Evolutionary conservation across 345 rosid species (phyloP), one percentile per base, ranked within the genome.

Genomic region (Populus simonii): DNA sequence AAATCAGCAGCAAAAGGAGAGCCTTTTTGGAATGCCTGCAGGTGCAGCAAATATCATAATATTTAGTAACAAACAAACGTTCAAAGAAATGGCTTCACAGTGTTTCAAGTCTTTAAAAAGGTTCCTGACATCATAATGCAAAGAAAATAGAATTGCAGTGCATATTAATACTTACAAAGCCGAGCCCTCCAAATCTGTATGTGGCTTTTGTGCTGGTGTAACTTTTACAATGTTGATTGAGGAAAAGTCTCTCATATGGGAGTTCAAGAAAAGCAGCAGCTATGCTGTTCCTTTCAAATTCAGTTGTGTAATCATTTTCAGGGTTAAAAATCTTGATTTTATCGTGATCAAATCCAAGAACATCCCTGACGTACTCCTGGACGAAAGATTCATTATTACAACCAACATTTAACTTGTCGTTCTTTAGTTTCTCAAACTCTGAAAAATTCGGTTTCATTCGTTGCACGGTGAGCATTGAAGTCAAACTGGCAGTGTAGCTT

Each of bases 401-500:
- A 3, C 92, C 94, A 7, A 91, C 81, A 45, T 35, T 85, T 31
- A 76, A n/a, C 38, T 84, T 80, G 71, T 76, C 76, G 18, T n/a
- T 41, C 72, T 55, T 82, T 6, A 87, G 74, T 80, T 72, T 79
- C 7, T 84, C 77, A 38, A 89, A 76, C 15, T 88, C 85, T 7
- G 87, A 82, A 9, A 76, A 51, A 36, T 80, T 82, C 2, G 89
- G 84, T 78, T 72, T 76, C 68, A 89, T 72, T 35, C 80, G 41
- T 70, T 79, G 84, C 16, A 89, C 80, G 0, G 95, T 91, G 17
- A 91, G 89, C 89, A 88, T 80, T 20, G 93, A 88, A 35, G 88
- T 81, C 35, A 91, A 78, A 74, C 84, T 76, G 16, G 95, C 93
- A 0, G 93, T 89, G 84, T 91, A 91, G 83, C 93, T 89, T 47